A percentile compares a stretch with the other conserved stretches of the same genome.
phyloP scores from a whole-genome alignment of 768 basidiomycete genomes.

The Amyloporia xantha region DNA sequence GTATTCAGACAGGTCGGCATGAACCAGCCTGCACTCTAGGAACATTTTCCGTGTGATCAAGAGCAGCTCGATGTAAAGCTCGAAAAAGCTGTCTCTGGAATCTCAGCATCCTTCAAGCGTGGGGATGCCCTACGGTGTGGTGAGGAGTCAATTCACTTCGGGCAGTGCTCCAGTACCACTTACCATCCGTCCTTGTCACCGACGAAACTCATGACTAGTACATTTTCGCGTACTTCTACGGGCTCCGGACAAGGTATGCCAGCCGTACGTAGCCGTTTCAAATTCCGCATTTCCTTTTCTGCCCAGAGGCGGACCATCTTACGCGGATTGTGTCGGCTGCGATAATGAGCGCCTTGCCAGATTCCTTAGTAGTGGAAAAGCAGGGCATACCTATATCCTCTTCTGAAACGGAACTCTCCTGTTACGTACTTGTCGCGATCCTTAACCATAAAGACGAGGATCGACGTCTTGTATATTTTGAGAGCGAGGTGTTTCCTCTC shows the following conservation, averaged over 20 bases:
- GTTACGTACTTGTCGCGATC: slow-evolving; percentile 96
- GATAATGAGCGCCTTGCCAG: slow-evolving; percentile 6
- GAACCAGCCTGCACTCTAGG: slow-evolving; percentile 87
- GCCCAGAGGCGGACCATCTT: slow-evolving; percentile 99
- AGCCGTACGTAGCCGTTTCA: slow-evolving; percentile 76
- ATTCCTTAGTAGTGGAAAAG: slow-evolving; percentile 11
- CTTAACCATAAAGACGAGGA: slow-evolving; percentile 94
- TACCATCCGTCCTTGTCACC: slow-evolving; percentile 80
- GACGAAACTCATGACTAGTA: slow-evolving; percentile 92
- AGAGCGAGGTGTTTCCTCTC: slow-evolving; percentile 66
- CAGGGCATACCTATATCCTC: slow-evolving; percentile 55
- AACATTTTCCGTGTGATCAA: slow-evolving; percentile 79
- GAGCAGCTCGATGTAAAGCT: slow-evolving; percentile 75
- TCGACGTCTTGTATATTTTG: slow-evolving; percentile 98
- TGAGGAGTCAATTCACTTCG: not conserved
- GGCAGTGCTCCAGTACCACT: slow-evolving; percentile 24
- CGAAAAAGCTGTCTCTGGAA: slow-evolving; percentile 44
- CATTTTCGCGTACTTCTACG: slow-evolving; percentile 91
- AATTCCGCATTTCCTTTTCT: slow-evolving; percentile 97
- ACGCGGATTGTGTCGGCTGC: slow-evolving; percentile 76
- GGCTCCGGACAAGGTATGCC: slow-evolving; percentile 86
- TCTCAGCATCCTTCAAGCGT: slow-evolving; percentile 82
- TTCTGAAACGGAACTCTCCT: slow-evolving; percentile 92
- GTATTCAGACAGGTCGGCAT: slow-evolving; percentile 98
- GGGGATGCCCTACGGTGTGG: slow-evolving; percentile 70